phyloP scores from a whole-genome alignment of 192 early-diverging fungal species.

The Allomyces macrogynus region DNA sequence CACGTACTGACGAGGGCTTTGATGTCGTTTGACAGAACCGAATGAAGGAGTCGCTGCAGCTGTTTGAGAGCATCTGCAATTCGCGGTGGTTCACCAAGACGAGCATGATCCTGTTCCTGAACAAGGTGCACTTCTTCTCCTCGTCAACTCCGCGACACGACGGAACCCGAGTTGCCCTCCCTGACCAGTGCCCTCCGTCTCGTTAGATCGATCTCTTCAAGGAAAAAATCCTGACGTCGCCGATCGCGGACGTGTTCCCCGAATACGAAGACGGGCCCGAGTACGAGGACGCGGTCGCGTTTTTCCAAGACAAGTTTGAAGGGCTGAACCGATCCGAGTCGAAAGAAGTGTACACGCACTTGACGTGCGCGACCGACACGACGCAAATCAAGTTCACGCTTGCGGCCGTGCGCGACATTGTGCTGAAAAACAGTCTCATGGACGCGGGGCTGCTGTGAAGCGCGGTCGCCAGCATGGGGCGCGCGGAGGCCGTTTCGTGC shows the following conservation, averaged over 20 bases:
- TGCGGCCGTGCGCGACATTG: constrained; percentile 72
- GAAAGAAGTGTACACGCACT: constrained; percentile 75
- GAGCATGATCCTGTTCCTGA: constrained; percentile 94
- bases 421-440: constrained; percentile 63
- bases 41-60: constrained; percentile 84
- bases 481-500: no score
- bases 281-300: neutral
- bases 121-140: constrained; percentile 48
- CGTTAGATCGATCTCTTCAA: constrained; percentile 80
- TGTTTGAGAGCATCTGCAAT: constrained; percentile 97
- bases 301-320: constrained; percentile 1
- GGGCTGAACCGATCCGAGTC: neutral
- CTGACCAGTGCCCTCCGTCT: no score
- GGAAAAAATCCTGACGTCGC: constrained; percentile 65
- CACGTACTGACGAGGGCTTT: no score
- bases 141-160: no score
- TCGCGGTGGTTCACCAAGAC: constrained; percentile 91
- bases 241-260: constrained; percentile 70
- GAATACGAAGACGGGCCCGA: constrained; percentile 38
- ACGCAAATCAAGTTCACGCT: constrained; percentile 74
- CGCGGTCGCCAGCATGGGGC: neutral
- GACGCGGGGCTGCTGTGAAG: constrained; percentile 53
- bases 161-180: no score
- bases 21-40: constrained; percentile 43
- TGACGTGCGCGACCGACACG: constrained; percentile 73